These are phyloP conservation scores for Cerrena zonata DNA, from an alignment of 1,284 basidiomycete genomes.

Conservation along the genomic window DNA sequence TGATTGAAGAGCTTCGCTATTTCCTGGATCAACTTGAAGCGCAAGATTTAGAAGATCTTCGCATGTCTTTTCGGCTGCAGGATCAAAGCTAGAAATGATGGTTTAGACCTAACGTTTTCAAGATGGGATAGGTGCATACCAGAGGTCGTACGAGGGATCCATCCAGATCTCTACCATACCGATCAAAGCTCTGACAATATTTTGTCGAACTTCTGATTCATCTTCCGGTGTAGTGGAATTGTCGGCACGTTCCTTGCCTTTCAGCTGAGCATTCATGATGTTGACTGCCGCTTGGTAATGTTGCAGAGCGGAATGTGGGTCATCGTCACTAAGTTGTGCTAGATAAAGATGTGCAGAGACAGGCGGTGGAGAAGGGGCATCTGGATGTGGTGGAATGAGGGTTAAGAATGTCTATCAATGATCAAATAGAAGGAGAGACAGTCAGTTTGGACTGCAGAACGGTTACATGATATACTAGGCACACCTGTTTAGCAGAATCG, in stretches of 20 bases:
- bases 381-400: slow-evolving; percentile 53
- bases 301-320: slow-evolving; percentile 71
- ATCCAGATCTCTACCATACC: slow-evolving; percentile 96
- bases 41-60: slow-evolving; percentile 72
- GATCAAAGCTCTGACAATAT: slow-evolving; percentile 78
- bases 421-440: slow-evolving; percentile 3
- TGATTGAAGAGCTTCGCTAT: slow-evolving; percentile 76
- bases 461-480: too few species aligned
- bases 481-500: slow-evolving; percentile 67
- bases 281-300: slow-evolving; percentile 81
- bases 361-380: slow-evolving; percentile 57
- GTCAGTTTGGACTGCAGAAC: too few species aligned
- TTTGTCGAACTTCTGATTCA: slow-evolving; percentile 62
- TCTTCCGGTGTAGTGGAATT: slow-evolving; percentile 38
- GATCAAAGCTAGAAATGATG: slow-evolving; percentile 60
- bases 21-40: slow-evolving; percentile 68
- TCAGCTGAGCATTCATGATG: slow-evolving; percentile 65
- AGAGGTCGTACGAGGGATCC: slow-evolving; percentile 82
- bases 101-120: background rate
- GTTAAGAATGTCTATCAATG: slow-evolving; percentile 56
- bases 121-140: slow-evolving; percentile 44
- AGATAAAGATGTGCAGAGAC: slow-evolving; percentile 86
- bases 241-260: slow-evolving; percentile 60
- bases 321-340: slow-evolving; percentile 76
- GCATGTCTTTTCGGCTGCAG: slow-evolving; percentile 74